Base-by-base conservation (phyloP, 805 yeast genomes). In the Starmerella gropengiesseri region DNA sequence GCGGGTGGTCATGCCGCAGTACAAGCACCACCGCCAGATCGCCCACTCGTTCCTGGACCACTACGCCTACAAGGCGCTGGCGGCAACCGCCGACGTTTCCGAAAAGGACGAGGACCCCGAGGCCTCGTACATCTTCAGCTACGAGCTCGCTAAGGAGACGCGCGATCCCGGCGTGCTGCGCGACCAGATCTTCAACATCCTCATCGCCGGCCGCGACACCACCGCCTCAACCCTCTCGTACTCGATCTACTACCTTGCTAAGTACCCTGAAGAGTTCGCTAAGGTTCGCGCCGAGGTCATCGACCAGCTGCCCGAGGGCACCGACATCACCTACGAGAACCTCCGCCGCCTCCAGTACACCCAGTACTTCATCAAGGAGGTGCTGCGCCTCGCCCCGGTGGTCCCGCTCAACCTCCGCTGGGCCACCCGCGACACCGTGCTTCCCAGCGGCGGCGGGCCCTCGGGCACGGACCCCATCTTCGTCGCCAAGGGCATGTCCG, bases 141-240 rank as follows among this genome's bases (percentile, higher is more conserved):
- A 64, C 43, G 73, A 68, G 52, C 63, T 70, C 47, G 69, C 62
- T 33, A 65, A 66, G 51, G 67, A 64, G 40, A 66, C 71, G 14
- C 59, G 70, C 41, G 66, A 70, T 50, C 71, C 70, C 5, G 53
- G 46, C 31, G 61, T 65, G 22, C 59, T 70, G 43, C 60, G 72
- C 37, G 72, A 69, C 50, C 74, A 70, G 55, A 52, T 63, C 44
- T 58, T 70, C 54, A 69, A 66, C 48, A 65, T 70, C 43, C 60
- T 70, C 43, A 48, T 68, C 29, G 75, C 74, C 19, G 73, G 72
- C 18, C 61, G 74, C 50, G 73, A 69, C 50, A 70, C 74, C 23
- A 70, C 74, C 6, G 73, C 73, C 3, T 65, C 71, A 5, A 57
- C 68, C 36, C 60, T 70, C 26, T 62, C 70, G 7, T 69, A 66